Evolutionary conservation across 345 rosid species (phyloP).

Genomic region (Carallia pectinifolia): DNA sequence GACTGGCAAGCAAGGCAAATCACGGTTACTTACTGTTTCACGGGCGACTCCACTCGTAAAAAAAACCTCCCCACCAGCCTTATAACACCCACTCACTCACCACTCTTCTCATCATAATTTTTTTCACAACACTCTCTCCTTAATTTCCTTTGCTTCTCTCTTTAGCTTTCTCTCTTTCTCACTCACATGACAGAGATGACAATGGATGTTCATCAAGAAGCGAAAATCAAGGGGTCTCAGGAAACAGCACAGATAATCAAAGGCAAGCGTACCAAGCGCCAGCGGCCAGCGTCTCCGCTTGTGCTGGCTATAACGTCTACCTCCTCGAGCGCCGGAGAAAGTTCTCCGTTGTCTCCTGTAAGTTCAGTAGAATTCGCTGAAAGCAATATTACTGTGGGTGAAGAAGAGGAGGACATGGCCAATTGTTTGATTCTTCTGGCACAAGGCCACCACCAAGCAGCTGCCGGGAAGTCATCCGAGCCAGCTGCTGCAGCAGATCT

Average conservation of each 20-base stretch:
- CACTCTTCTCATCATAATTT: neutral
- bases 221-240: constrained; percentile 2
- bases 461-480: constrained; percentile 2
- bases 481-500: neutral
- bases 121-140: neutral
- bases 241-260: constrained; percentile 37
- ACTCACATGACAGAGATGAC: constrained; percentile 15
- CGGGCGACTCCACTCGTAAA: neutral
- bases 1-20: constrained; percentile 29
- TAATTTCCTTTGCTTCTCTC: neutral
- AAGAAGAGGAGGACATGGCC: constrained; percentile 34
- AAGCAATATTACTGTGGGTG: neutral
- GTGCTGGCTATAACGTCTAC: constrained; percentile 32
- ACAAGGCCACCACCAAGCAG: constrained; percentile 9
- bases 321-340: constrained; percentile 15
- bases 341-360: constrained; percentile 16
- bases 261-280: constrained; percentile 79
- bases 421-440: constrained; percentile 37
- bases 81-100: neutral
- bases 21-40: constrained; percentile 21
- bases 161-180: neutral
- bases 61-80: constrained; percentile 8
- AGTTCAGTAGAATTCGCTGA: constrained; percentile 25
- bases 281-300: constrained; percentile 47
- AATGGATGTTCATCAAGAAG: constrained; percentile 35